Evolutionary conservation across 441 rosid genomes (phyloP).

Genomic region (Daphne laureola): DNA sequence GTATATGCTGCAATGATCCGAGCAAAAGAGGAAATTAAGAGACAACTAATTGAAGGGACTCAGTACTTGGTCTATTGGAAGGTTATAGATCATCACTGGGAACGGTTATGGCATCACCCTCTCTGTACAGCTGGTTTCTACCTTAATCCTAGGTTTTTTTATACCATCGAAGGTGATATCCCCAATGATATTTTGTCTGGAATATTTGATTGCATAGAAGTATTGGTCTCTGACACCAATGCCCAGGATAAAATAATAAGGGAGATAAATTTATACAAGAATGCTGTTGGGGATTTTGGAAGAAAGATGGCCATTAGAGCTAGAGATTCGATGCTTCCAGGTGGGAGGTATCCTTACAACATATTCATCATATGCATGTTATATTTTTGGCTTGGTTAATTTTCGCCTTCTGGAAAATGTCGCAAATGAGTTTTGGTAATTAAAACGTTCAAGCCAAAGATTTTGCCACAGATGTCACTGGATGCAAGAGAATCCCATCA

Average conservation of each 20-base stretch:
- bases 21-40: slow-evolving; percentile 77
- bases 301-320: slow-evolving; percentile 86
- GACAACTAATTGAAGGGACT: slow-evolving; percentile 53
- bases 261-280: slow-evolving; percentile 67
- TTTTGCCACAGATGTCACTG: not conserved
- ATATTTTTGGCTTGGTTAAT: not conserved
- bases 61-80: slow-evolving; percentile 76
- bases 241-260: slow-evolving; percentile 72
- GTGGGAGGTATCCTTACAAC: slow-evolving; percentile 26
- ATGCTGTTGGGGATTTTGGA: slow-evolving; percentile 74
- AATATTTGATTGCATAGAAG: slow-evolving; percentile 85
- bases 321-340: slow-evolving; percentile 76
- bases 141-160: slow-evolving; percentile 87
- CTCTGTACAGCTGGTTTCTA: slow-evolving; percentile 85
- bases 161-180: slow-evolving; percentile 57
- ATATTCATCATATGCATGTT: not conserved
- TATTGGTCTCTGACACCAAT: slow-evolving; percentile 55
- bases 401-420: slow-evolving; percentile 2
- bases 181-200: slow-evolving; percentile 56
- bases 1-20: slow-evolving; percentile 72
- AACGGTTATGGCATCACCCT: slow-evolving; percentile 58
- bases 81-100: slow-evolving; percentile 76
- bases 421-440: not conserved
- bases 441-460: not conserved
- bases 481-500: slow-evolving; percentile 1